These are phyloP conservation scores for Fusarium solani-melongenae DNA, from an alignment of 2,329 filamentous ascomycete species.

Conservation along the genomic window DNA sequence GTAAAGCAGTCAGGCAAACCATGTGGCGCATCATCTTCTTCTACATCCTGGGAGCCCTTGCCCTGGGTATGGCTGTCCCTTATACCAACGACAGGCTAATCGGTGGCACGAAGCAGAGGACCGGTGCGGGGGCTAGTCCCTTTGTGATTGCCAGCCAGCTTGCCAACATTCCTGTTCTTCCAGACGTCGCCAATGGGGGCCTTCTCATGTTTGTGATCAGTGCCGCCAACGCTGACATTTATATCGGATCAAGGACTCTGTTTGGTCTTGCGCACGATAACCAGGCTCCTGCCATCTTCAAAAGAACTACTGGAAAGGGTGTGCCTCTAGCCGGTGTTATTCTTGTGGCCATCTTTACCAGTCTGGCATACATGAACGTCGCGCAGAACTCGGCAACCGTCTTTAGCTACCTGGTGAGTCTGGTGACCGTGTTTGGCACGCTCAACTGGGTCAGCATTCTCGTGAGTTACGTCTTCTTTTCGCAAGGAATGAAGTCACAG, in stretches of 20 bases:
- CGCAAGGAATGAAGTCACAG: not conserved
- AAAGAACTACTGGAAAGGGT: not conserved
- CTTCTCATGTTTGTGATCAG: not conserved
- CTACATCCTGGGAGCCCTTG: not conserved
- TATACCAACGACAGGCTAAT: not conserved
- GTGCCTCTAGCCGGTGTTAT: not conserved
- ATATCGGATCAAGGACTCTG: not conserved
- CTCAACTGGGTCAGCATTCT: conserved; percentile 15
- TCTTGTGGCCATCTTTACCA: not conserved
- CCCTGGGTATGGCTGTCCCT: not conserved
- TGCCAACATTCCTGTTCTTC: not conserved
- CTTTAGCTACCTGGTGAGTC: conserved; percentile 15
- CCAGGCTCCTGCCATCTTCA: not conserved
- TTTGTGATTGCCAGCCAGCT: not conserved
- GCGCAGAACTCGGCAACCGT: not conserved
- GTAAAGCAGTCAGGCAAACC: not conserved
- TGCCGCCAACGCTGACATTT: not conserved
- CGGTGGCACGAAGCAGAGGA: not conserved
- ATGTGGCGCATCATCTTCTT: not conserved
- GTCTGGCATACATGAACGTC: not conserved
- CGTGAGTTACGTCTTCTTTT: not conserved
- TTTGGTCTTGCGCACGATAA: not conserved
- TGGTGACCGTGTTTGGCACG: conserved; percentile 16
- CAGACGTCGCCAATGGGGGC: not conserved
- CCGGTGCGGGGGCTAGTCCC: not conserved